Conservation (phyloP, 2,329 filamentous ascomycete genomes). For the Clarireedia sp. region DNA sequence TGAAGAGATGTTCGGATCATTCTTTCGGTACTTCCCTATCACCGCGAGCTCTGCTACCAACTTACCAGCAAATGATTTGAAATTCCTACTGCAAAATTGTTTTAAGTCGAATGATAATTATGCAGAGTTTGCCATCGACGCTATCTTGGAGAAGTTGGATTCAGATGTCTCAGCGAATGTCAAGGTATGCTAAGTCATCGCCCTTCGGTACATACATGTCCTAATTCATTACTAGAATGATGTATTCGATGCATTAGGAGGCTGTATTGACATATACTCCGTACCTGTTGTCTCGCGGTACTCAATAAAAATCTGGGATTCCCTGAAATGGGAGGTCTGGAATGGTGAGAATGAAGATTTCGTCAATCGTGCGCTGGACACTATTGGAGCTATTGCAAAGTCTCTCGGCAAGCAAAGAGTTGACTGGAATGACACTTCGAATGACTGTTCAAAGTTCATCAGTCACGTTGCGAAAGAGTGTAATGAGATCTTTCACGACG, state of each 20-base stretch:
- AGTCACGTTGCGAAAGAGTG: slow-evolving; percentile 10
- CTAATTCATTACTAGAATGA: slow-evolving; percentile 19
- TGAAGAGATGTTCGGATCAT: slow-evolving; percentile 22
- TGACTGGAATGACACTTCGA: slow-evolving; percentile 7
- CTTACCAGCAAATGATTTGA: slow-evolving; percentile 16
- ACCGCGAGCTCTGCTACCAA: slow-evolving; percentile 12
- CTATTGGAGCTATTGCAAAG: slow-evolving; percentile 18
- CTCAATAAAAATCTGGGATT: slow-evolving; percentile 26
- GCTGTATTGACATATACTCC: slow-evolving; percentile 11
- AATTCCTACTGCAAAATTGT: slow-evolving; percentile 20
- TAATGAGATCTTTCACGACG: slow-evolving; percentile 1
- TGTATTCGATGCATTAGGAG: slow-evolving; percentile 18
- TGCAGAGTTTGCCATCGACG: slow-evolving; percentile 20
- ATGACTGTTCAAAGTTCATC: slow-evolving; percentile 10
- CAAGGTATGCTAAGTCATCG: slow-evolving; percentile 20
- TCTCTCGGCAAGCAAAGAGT: slow-evolving; percentile 1
- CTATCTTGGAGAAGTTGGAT: slow-evolving; percentile 22
- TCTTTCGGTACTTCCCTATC: slow-evolving; percentile 26
- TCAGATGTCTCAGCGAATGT: slow-evolving; percentile 22
- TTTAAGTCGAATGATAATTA: slow-evolving; percentile 23
- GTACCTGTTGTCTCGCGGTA: slow-evolving; percentile 20
- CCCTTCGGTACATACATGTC: neutral
- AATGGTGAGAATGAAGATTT: slow-evolving; percentile 28
- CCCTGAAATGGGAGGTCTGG: slow-evolving; percentile 29
- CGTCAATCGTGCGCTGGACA: slow-evolving; percentile 20